A percentile compares a stretch with the other conserved stretches of the same genome.
Evolutionary conservation across 208 protist genomes (phyloP).

Genomic region (Leishmania tropica): DNA sequence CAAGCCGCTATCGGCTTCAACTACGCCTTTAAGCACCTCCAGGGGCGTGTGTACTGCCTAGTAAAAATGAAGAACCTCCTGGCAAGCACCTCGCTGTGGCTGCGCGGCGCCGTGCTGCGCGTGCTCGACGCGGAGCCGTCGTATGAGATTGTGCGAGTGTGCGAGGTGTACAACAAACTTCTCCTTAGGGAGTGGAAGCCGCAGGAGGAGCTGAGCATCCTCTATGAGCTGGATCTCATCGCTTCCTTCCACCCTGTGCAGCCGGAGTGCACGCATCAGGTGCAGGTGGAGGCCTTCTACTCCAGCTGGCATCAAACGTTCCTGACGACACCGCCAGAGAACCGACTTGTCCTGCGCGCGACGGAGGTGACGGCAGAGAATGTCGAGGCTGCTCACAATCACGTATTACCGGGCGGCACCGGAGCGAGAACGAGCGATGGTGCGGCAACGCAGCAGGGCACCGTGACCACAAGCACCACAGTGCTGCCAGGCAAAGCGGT

Average conservation of each 20-base stretch:
- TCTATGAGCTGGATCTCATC: slow-evolving; percentile 71
- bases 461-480: not conserved
- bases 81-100: slow-evolving; percentile 67
- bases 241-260: slow-evolving; percentile 29
- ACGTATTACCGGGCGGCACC: not conserved
- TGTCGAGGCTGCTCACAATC: slow-evolving; percentile 19
- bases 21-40: slow-evolving; percentile 74
- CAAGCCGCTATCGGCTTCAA: slow-evolving; percentile 30
- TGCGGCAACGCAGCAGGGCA: not conserved
- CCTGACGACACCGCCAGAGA: slow-evolving; percentile 23
- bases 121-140: slow-evolving; percentile 51
- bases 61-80: slow-evolving; percentile 69
- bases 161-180: slow-evolving; percentile 49
- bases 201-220: slow-evolving; percentile 43
- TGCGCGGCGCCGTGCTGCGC: slow-evolving; percentile 73
- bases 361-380: slow-evolving; percentile 23
- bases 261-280: slow-evolving; percentile 47
- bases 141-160: slow-evolving; percentile 72
- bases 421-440: not conserved
- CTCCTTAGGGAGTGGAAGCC: slow-evolving; percentile 77
- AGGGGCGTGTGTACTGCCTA: slow-evolving; percentile 79
- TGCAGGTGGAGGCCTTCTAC: slow-evolving; percentile 79
- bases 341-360: slow-evolving; percentile 35
- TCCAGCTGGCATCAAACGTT: slow-evolving; percentile 68
- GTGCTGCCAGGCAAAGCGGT: not conserved